These are phyloP conservation scores for Choiromyces venosus DNA, from an alignment of 495 filamentous ascomycete species.

Conservation along the genomic window DNA sequence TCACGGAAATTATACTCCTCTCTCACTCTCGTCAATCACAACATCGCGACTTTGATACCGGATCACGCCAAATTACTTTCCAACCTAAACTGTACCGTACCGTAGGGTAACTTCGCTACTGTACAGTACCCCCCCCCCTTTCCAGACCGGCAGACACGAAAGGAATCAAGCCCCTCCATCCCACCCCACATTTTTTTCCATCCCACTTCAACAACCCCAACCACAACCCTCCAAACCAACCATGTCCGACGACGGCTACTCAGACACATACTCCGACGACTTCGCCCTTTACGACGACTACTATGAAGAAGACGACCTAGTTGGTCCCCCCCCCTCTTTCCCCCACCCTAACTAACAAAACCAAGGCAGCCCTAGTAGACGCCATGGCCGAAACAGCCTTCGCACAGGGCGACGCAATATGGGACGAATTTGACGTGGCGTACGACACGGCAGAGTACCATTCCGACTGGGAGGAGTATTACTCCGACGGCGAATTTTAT, in stretches of 20 bases:
- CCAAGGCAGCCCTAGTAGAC: conserved; percentile 30
- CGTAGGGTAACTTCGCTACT: neutral
- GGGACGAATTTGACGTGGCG: conserved; percentile 34
- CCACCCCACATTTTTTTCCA: neutral
- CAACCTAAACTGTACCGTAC: too few species aligned
- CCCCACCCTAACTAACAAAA: conserved; percentile 6
- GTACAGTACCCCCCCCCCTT: neutral
- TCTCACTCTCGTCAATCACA: neutral
- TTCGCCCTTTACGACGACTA: conserved; percentile 32
- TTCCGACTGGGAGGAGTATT: conserved; percentile 35
- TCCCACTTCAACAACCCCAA: neutral
- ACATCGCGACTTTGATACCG: neutral
- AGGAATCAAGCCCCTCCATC: neutral
- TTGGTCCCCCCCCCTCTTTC: conserved; percentile 3
- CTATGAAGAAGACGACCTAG: conserved; percentile 34
- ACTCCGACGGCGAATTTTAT: conserved; percentile 32
- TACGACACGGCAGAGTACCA: conserved; percentile 34
- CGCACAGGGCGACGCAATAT: conserved; percentile 34
- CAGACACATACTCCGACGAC: conserved; percentile 24
- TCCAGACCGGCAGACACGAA: neutral
- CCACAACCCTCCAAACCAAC: conserved; percentile 1
- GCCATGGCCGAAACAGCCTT: conserved; percentile 36
- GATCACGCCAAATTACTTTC: neutral
- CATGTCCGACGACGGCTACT: conserved; percentile 34
- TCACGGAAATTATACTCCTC: neutral